A percentile compares a stretch with the other conserved stretches of the same genome.
Evolutionary conservation across 2,329 filamentous ascomycete species (phyloP).

Genomic region (Pseudogymnoascus pannorum): DNA sequence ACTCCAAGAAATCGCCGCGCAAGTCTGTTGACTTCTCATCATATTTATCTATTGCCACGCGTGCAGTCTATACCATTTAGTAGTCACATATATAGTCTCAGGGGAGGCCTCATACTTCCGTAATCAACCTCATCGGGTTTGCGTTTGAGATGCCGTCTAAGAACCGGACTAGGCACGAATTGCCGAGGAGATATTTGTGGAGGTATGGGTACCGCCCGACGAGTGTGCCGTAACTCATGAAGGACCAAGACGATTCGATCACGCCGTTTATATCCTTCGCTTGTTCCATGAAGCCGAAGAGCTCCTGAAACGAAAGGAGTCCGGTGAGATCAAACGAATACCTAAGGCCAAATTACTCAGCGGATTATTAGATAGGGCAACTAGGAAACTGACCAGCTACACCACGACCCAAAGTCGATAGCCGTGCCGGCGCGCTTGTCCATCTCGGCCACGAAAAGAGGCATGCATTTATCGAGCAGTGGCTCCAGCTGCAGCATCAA

Average conservation of each 20-base stretch:
- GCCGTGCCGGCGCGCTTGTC: constrained; percentile 17
- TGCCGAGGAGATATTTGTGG: constrained; percentile 5
- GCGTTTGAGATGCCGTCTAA: neutral
- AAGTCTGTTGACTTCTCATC: neutral
- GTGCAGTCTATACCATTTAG: neutral
- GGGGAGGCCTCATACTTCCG: neutral
- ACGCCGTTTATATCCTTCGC: constrained; percentile 12
- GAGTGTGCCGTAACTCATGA: constrained; percentile 1
- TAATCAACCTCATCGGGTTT: neutral
- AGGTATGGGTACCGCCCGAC: constrained; percentile 9
- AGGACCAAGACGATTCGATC: constrained; percentile 10
- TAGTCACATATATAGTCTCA: neutral
- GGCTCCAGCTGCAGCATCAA: constrained; percentile 39
- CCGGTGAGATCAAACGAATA: constrained; percentile 16
- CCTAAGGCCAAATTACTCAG: neutral
- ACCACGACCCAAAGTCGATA: neutral
- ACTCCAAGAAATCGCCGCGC: neutral
- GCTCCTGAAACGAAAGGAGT: constrained; percentile 10
- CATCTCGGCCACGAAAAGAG: constrained; percentile 32
- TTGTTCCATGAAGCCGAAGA: constrained; percentile 14
- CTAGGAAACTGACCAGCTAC: neutral
- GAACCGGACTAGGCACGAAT: neutral
- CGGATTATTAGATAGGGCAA: neutral
- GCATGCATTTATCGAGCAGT: constrained; percentile 39
- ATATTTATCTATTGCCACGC: neutral